These are phyloP conservation scores for Corymbia maculata DNA, from an alignment of 345 rosid genomes.

Conservation along the genomic window DNA sequence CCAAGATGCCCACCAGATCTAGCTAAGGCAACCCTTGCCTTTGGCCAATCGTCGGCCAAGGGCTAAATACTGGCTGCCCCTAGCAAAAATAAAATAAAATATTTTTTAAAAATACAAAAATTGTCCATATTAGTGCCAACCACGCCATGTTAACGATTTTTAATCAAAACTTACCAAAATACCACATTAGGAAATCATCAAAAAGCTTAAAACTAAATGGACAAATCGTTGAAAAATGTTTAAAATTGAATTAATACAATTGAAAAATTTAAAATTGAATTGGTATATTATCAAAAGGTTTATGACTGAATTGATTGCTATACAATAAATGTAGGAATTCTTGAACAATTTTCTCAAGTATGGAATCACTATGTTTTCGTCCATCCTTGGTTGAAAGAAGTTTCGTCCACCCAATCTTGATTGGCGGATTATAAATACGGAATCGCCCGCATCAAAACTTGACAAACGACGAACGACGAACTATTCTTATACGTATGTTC, in stretches of 20 bases:
- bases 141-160: rapidly evolving
- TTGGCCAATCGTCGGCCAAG: no score
- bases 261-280: background rate
- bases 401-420: background rate
- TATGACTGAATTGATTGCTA: rapidly evolving
- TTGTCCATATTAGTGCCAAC: no score
- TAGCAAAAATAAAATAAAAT: no score
- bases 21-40: background rate
- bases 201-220: background rate
- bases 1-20: no score
- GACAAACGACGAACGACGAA: background rate
- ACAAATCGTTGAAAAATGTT: no score
- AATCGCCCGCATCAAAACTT: background rate
- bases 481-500: background rate
- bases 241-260: background rate
- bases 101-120: no score
- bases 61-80: background rate
- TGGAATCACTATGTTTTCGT: background rate
- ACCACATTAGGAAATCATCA: background rate
- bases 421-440: background rate
- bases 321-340: no score
- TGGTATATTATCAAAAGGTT: background rate
- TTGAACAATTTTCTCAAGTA: background rate
- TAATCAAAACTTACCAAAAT: no score
- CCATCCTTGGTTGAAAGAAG: background rate